Percentiles rank a stretch among this genome's conserved stretches.
phyloP scores from a whole-genome alignment of 805 yeast genomes.

The Saccharomycopsis lassenensis region DNA sequence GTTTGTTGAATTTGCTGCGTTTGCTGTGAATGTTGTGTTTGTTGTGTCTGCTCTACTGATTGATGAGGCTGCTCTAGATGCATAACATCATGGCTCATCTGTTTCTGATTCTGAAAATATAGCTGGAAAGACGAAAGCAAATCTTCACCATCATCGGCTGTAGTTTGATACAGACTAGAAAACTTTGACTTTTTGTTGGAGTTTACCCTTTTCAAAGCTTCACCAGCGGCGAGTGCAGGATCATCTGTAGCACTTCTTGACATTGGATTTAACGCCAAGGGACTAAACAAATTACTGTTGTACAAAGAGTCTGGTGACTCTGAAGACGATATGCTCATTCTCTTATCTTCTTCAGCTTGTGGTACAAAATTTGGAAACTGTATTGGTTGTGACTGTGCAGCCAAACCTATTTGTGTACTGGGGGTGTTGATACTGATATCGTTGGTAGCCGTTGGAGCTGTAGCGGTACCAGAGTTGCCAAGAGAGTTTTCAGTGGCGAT shows the following conservation, averaged over 20 bases:
- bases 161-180: not conserved
- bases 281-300: constrained; percentile 10
- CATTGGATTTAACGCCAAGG: constrained; percentile 8
- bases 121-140: constrained; percentile 7
- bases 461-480: no score
- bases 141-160: constrained; percentile 6
- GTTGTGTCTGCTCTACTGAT: no score
- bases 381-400: no score
- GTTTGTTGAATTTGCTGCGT: not conserved
- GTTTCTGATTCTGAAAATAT: no score
- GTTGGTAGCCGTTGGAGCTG: not conserved
- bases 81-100: no score
- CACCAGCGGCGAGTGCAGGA: not conserved
- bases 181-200: not conserved
- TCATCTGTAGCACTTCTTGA: constrained; percentile 13
- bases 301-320: constrained; percentile 10
- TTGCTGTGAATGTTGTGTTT: constrained; percentile 14
- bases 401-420: no score
- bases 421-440: not conserved
- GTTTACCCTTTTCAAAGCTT: not conserved
- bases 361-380: no score
- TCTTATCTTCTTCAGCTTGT: no score
- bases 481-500: no score
- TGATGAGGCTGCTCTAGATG: no score
- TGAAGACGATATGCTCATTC: no score